Evolutionary conservation across 2,329 filamentous ascomycete species (phyloP).

Genomic region (Hypoxylon sp.): DNA sequence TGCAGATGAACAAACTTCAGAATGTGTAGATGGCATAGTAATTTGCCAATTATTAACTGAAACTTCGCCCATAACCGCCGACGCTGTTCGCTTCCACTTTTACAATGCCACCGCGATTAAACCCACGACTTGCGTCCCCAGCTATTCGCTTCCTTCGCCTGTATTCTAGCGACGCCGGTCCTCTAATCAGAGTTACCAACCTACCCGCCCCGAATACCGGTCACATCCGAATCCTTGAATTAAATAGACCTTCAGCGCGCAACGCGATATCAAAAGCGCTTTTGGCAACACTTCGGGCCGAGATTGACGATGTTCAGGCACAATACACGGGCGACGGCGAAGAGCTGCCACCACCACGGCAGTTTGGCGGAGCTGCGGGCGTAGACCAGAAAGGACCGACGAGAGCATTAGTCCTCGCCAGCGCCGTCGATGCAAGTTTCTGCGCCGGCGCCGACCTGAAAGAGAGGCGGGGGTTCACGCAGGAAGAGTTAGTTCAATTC

Average conservation of each 20-base stretch:
- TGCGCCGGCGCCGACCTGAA: constrained; percentile 96
- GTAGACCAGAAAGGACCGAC: constrained; percentile 68
- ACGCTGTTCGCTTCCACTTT: background rate
- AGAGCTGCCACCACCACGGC: constrained; percentile 57
- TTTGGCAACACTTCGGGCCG: constrained; percentile 75
- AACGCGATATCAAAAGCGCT: constrained; percentile 91
- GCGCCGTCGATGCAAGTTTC: constrained; percentile 86
- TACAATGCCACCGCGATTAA: constrained; percentile 48
- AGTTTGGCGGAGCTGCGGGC: constrained; percentile 60
- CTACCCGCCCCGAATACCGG: constrained; percentile 83
- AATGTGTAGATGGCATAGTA: background rate
- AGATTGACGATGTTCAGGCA: constrained; percentile 77
- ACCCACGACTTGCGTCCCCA: constrained; percentile 36
- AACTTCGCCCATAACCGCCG: background rate
- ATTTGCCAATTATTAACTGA: background rate
- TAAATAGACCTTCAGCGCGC: constrained; percentile 85
- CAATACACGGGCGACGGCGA: constrained; percentile 69
- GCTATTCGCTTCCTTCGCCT: constrained; percentile 38
- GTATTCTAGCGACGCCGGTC: constrained; percentile 60
- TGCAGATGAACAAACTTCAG: background rate
- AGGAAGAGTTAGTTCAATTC: constrained; percentile 74
- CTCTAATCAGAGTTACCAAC: constrained; percentile 76
- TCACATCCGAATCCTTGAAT: constrained; percentile 86
- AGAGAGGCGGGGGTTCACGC: constrained; percentile 81
- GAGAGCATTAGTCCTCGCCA: constrained; percentile 84